Evolutionary conservation across 2,329 filamentous ascomycete species (phyloP), one percentile per base, ranked within the genome.

Genomic region (Alternaria metachromatica): DNA sequence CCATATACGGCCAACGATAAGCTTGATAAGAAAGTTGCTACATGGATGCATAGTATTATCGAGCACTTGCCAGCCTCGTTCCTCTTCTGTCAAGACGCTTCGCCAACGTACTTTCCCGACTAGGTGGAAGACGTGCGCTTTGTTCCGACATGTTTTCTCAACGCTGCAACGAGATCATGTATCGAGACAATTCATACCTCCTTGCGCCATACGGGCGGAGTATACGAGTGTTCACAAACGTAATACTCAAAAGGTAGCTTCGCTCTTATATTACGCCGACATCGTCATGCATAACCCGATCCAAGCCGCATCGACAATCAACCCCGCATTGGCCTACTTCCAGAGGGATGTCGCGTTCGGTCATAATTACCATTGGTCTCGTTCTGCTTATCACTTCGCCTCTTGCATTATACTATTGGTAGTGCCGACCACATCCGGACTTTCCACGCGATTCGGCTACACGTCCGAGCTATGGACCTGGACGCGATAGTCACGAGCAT

Each of bases 101-200:
- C 6, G 63, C 76, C 30, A 76, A 77, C 46, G 69, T 76, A 10
- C 73, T 74, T 1, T 53, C 75, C 7, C 71, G 72, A 13, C 67
- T 76, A 9, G 73, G 69, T 3, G 69, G 75, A 77, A 60, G 73
- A 78, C 53, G 63, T 78, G 37, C 67, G 66, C 25, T 77, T 77
- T 48, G 73, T 76, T 9, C 74, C 72, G 51, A 57, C 71, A 37
- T 77, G 71, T 49, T 41, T 41, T 10, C 15, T 3, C 2, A 18
- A 41, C 37, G 37, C 37, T 41, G 37, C 20, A 15, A 41, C 20
- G 30, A 53, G 30, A 53, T 25, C 28, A 25, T 18, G n/a, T 41
- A 41, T 41, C 37, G n/a, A 6, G 37, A 41, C 37, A 18, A 18
- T 2, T 1, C 37, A 41, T 41, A 18, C 37, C 37, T 41, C n/a